Evolutionary conservation across 1,284 basidiomycete genomes (phyloP), one percentile per base, ranked within the genome.

Genomic region (Tilletia horrida): DNA sequence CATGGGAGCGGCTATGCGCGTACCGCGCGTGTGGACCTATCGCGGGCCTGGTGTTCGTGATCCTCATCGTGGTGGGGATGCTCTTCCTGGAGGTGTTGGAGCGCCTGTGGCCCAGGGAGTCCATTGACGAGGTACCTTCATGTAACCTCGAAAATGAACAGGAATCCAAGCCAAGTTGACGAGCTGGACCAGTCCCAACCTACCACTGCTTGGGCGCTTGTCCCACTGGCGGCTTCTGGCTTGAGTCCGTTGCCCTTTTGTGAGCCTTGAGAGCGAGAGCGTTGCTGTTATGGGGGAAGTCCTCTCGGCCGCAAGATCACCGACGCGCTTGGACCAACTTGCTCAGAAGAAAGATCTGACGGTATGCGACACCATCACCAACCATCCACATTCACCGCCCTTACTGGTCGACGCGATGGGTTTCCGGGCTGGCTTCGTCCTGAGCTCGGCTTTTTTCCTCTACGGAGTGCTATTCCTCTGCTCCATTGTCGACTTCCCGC

Each of bases 31-130:
- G 27, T 23, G 91, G 91, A 0, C 85, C 85, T 0, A 88, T 90
- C 62, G 88, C 87, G 0, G 91, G 91, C 2, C 86, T 86, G 1
- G 91, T 93, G 48, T 91, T 89, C 74, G 87, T 88, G 0, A 87
- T 88, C 66, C 91, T 93, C 21, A 84, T 93, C 29, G 84, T 91
- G 23, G 89, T 92, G 1, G 89, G 91, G 69, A 90, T 90, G 76
- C 80, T 92, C 9, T 92, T 92, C 80, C 90, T 90, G 78, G 74
- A 87, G 71, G 84, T 91, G 64, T 83, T 93, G 2, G 89, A 92
- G 75, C 90, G 88, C 88, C 87, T 87, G 83, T 85, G 88, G 78
- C 91, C 91, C 27, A 29, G 27, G 18, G 55, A 59, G 29, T 18
- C 27, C 29, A 40, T 59, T 16, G 55, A 59, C 9, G 27, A 31